Evolutionary conservation across 2,329 filamentous ascomycete species (phyloP), one percentile per base, ranked within the genome.

Genomic region (Colletotrichum liaoningense): DNA sequence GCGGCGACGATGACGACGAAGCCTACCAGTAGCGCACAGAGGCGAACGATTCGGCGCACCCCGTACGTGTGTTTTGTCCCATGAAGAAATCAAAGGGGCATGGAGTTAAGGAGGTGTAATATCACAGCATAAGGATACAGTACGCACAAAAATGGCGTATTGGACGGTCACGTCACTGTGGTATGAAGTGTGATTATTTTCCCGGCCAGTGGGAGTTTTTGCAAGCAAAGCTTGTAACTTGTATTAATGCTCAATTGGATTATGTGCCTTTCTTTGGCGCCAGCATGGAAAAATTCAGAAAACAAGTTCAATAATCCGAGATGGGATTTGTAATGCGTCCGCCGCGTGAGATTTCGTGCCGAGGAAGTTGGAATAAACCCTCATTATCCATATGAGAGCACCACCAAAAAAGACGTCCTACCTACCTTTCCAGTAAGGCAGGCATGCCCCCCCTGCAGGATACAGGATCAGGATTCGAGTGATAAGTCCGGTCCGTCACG

Each of bases 1-100:
- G 85, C 22, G 86, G 89, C 58, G 87, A 87, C 35, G 88, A 89
- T 16, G 87, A 90, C n/a, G 86, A 89, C 30, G 83, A 84, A 8
- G 19, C 42, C 19, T 73, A 60, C 26, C 38, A 72, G 33, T 42
- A 16, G 42, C 8, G 16, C 16, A 42, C 5, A 6, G 38, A 42
- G 38, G 38, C 38, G 16, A 12, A 14, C 58, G 38, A 22, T 33
- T 12, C 33, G 9, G 33, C 11, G 33, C 26, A 28, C 14, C 42
- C n/a, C 26, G 6, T 7, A 9, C 12, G 24, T 63, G 12, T 26
- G n/a, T 33, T 26, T 6, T 5, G 26, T 56, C 49, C 59, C 38
- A 22, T n/a, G 26, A 42, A n/a, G 33, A 35, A 35, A 35, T 12
- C 38, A 16, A 19, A 14, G 63, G 63, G 33, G 54, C 26, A 58